A percentile compares a stretch with the other conserved stretches of the same genome.
Evolutionary conservation across 192 early-diverging fungal genomes (phyloP).

Genomic region (Entomortierella chlamydospora): DNA sequence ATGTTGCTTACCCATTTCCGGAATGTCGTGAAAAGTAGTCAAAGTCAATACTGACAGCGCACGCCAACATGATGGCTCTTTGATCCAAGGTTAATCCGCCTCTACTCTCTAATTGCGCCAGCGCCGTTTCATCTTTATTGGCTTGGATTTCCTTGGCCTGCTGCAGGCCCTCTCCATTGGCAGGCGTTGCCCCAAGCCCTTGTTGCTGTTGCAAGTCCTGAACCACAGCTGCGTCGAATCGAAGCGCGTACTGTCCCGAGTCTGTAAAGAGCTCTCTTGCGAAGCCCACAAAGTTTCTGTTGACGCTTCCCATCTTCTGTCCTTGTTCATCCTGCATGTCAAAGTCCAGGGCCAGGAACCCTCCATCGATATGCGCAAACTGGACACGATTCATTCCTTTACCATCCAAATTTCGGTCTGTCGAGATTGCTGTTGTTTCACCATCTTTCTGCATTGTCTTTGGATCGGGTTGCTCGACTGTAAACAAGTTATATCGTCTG

Average conservation of each 20-base stretch:
- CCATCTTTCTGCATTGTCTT: not conserved
- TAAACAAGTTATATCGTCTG: conserved; percentile 87
- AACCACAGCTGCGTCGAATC: conserved; percentile 72
- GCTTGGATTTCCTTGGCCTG: conserved; percentile 29
- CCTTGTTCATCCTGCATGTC: conserved; percentile 68
- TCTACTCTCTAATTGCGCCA: conserved; percentile 33
- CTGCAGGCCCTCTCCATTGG: conserved; percentile 9
- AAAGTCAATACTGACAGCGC: conserved; percentile 88
- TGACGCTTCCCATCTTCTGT: conserved; percentile 68
- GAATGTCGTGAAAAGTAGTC: conserved; percentile 90
- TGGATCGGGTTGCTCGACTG: conserved; percentile 61
- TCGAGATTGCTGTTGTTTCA: conserved; percentile 23
- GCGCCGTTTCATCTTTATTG: conserved; percentile 30
- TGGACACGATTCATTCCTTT: conserved; percentile 55
- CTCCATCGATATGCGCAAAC: conserved; percentile 78
- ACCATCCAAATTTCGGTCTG: conserved; percentile 7
- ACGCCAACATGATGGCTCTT: conserved; percentile 82
- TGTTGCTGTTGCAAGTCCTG: conserved; percentile 42
- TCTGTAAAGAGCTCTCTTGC: conserved; percentile 88
- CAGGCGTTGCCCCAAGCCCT: conserved; percentile 28
- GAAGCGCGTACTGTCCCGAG: conserved; percentile 84
- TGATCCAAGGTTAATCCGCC: conserved; percentile 78
- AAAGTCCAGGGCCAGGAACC: conserved; percentile 87
- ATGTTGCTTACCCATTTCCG: conserved; percentile 48
- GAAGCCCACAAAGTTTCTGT: conserved; percentile 86